Percentiles rank a stretch among this genome's conserved stretches.
Conservation (phyloP, 192 early-diverging fungal species). For the Phycomyces blakesleeanus region DNA sequence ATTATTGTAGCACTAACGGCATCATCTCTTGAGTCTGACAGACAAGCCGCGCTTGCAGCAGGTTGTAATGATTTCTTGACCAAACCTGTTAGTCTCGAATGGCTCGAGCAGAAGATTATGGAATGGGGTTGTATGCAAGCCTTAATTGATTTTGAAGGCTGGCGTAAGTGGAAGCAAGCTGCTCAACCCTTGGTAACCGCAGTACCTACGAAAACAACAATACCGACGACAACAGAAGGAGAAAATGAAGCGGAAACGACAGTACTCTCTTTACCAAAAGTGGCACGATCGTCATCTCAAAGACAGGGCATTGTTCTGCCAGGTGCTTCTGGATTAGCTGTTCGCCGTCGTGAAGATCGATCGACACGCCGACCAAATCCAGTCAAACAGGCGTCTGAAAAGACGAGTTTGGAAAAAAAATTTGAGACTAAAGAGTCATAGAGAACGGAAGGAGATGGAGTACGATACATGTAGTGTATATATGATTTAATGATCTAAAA, state of each 20-base stretch:
- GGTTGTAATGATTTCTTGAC: slow-evolving; percentile 92
- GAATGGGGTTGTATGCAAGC: slow-evolving; percentile 95
- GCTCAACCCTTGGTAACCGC: neutral
- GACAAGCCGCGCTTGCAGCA: slow-evolving; percentile 71
- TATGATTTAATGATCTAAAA: no score
- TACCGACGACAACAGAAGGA: neutral
- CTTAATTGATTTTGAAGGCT: slow-evolving; percentile 80
- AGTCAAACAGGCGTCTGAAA: no score
- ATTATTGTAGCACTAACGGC: slow-evolving; percentile 90
- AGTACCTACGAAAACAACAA: neutral
- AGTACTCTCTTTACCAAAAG: no score
- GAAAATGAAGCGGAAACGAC: no score
- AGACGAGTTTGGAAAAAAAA: no score
- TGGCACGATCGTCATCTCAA: neutral
- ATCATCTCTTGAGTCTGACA: slow-evolving; percentile 62
- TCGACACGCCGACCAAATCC: neutral
- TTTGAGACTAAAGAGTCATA: no score
- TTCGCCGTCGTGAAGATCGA: neutral
- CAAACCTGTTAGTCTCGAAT: slow-evolving; percentile 78
- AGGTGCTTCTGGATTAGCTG: neutral
- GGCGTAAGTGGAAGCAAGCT: slow-evolving; percentile 50
- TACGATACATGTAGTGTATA: no score
- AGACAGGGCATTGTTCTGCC: neutral
- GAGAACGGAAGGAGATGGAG: no score
- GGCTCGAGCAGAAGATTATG: slow-evolving; percentile 83